Evolutionary conservation across 441 rosid genomes (phyloP), one percentile per base, ranked within the genome.

Genomic region (Jatropha podagrica): DNA sequence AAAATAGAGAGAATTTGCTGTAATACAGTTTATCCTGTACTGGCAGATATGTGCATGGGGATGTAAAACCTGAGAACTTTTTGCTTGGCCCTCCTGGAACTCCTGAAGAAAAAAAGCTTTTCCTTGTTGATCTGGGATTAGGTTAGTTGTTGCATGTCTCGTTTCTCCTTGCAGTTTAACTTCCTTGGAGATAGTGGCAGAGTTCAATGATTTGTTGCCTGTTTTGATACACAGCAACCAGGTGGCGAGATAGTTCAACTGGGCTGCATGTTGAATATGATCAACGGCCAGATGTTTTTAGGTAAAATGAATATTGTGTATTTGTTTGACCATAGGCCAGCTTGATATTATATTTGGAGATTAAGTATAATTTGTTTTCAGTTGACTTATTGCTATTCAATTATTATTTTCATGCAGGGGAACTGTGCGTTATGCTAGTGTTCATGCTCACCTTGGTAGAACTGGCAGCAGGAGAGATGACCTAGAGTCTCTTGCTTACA

Each of bases 361-460:
- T 42, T 20, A 18, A 40, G 8, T 59, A 32, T 27, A 27, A 17
- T 38, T 72, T 7, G 40, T 10, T 65, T 64, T 37, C 12, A 20
- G 18, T 20, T 55, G 23, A 65, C 69, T 77, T 18, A 49, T 37
- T 65, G 42, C 66, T 66, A 72, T 65, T 69, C 65, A 49, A 49
- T 60, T 42, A 68, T 51, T 46, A 18, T 15, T 74, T 40, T 68
- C 55, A 72, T 76, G 72, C 86, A 93, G 97, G 84, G 99, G 98
- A 82, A 95, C 98, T 4, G 95, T 95, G 65, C 89, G 99, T n/a
- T 95, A 95, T 85, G 98, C 97, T 58, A 93, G 99, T 82, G 99
- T 86, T 1, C 99, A 95, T 89, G 93, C 99, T 71, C 99, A 95
- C 86, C 91, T 95, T 69, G 99, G 99, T 65, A 88, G 99, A 86